Conservation (phyloP, 73 alveolate species). For the Paramecium sexaurelia region DNA sequence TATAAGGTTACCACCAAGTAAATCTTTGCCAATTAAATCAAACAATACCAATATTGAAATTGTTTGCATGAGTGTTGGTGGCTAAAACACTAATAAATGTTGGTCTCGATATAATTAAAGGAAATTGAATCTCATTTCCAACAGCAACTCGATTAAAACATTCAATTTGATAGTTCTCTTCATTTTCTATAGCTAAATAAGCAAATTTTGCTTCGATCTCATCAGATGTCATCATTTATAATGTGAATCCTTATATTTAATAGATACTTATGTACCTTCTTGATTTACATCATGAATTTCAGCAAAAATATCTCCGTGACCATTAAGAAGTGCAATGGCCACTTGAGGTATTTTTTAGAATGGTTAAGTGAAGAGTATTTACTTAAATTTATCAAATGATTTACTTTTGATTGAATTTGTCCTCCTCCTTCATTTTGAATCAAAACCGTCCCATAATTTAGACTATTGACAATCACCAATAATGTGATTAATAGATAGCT, state of each 20-base stretch:
- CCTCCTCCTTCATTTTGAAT: background rate
- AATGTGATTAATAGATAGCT: background rate
- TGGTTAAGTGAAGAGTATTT: background rate
- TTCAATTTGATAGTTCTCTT: constrained; percentile 7
- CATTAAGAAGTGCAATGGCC: background rate
- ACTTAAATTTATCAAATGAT: background rate
- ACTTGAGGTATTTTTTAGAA: background rate
- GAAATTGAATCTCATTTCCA: background rate
- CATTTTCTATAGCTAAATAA: constrained; percentile 18
- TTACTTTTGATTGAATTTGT: constrained; percentile 14
- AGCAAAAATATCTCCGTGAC: background rate
- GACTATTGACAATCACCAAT: background rate
- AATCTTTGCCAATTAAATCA: background rate
- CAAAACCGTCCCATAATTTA: background rate
- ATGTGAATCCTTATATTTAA: background rate
- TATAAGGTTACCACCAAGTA: constrained; percentile 7
- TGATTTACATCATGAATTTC: constrained; percentile 1
- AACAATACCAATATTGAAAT: background rate
- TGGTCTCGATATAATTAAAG: background rate
- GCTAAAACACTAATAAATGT: background rate
- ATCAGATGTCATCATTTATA: background rate
- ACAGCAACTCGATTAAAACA: background rate
- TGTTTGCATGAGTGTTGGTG: background rate
- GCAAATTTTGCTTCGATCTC: background rate
- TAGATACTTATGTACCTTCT: constrained; percentile 12